phyloP scores from a whole-genome alignment of 1,284 basidiomycete genomes.

The Tremellales sp. region DNA sequence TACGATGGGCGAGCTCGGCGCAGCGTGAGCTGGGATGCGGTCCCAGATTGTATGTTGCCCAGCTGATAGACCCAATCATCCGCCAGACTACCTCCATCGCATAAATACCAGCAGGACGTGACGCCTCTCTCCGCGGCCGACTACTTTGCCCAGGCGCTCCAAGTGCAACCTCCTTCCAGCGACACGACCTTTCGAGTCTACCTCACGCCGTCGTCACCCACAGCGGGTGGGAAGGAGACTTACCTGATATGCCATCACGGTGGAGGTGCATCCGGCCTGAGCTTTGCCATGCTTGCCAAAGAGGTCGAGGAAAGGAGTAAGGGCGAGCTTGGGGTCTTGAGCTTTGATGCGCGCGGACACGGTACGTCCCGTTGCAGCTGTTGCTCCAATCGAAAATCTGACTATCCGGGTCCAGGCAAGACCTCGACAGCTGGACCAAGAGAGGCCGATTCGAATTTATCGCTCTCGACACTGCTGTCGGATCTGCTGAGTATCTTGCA shows the following conservation, averaged over 20 bases:
- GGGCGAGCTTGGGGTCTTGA: conserved; percentile 77
- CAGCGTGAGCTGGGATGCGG: conserved; percentile 23
- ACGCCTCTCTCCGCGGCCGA: conserved; percentile 70
- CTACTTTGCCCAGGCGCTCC: conserved; percentile 71
- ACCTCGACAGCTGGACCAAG: conserved; percentile 43
- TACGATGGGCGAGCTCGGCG: conserved; percentile 59
- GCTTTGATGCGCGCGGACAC: conserved; percentile 82
- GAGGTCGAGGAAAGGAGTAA: conserved; percentile 61
- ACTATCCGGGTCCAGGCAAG: conserved; percentile 54
- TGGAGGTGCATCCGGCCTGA: conserved; percentile 83
- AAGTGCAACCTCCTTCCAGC: conserved; percentile 62
- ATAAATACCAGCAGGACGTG: too few species aligned
- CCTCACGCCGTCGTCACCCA: conserved; percentile 55
- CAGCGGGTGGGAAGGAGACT: conserved; percentile 43
- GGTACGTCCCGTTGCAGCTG: conserved; percentile 55
- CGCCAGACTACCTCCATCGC: conserved; percentile 30
- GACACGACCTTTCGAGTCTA: conserved; percentile 69
- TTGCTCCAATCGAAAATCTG: neutral
- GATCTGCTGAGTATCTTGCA: conserved; percentile 69
- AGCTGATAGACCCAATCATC: conserved; percentile 60
- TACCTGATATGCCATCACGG: conserved; percentile 92
- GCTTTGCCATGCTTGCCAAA: conserved; percentile 82
- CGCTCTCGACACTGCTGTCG: conserved; percentile 62
- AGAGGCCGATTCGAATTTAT: conserved; percentile 62
- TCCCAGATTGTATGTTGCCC: conserved; percentile 17